Evolutionary conservation across 305 asterid species (phyloP).

Genomic region (Fraxinus velutina): DNA sequence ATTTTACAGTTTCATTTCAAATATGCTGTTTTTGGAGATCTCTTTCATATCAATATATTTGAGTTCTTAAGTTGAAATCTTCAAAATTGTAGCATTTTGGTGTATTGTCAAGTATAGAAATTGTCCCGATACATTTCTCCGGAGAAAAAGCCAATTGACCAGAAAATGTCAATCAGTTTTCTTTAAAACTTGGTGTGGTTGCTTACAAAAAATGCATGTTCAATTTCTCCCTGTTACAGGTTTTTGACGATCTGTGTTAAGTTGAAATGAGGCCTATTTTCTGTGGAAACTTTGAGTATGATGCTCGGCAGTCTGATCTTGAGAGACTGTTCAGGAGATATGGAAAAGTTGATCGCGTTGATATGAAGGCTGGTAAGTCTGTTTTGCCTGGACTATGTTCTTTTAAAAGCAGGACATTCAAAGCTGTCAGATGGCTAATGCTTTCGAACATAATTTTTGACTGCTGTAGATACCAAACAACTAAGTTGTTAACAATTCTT

Average conservation of each 20-base stretch:
- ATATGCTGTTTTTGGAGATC: not conserved
- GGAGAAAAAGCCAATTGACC: not conserved
- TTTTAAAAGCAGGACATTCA: not conserved
- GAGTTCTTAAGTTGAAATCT: not conserved
- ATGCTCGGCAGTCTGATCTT: conserved; percentile 73
- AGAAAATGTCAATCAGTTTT: not conserved
- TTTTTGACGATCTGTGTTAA: conserved; percentile 19
- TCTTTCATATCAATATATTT: not conserved
- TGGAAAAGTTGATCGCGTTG: conserved; percentile 75
- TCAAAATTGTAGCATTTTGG: not conserved
- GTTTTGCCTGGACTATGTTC: not conserved
- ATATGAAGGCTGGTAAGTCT: conserved; percentile 77
- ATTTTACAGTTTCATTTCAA: not conserved
- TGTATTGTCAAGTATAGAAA: not conserved
- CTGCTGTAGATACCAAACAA: not conserved
- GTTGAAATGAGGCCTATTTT: conserved; percentile 63
- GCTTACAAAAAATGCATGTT: conserved; percentile 10
- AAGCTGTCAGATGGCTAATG: not conserved
- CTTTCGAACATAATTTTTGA: not conserved
- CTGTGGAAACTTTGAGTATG: conserved; percentile 73
- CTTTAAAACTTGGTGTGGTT: not conserved
- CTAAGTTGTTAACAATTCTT: not conserved
- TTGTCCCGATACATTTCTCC: not conserved
- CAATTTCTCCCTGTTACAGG: conserved; percentile 21
- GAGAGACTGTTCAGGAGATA: conserved; percentile 72